These are phyloP conservation scores for Leccinum disarticulatum DNA, from an alignment of 768 basidiomycete species.

Conservation along the genomic window DNA sequence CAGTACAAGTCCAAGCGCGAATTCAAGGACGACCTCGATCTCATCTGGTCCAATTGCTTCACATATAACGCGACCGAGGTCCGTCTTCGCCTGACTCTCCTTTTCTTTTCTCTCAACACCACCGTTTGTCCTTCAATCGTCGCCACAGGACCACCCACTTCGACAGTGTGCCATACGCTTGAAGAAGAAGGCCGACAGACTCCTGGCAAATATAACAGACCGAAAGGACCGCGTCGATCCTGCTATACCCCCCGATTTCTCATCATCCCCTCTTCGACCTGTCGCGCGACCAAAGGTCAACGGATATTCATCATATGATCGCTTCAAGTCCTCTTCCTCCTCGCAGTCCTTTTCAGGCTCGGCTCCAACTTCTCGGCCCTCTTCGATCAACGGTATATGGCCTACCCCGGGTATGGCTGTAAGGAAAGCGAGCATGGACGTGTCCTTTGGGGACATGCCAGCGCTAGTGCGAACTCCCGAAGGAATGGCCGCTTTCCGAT, in stretches of 20 bases:
- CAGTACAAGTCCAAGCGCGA: conserved; percentile 92
- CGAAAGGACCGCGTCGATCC: conserved; percentile 79
- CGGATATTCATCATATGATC: conserved; percentile 33
- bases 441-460: conserved; percentile 62
- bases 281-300: conserved; percentile 47
- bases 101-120: not conserved
- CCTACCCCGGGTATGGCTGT: conserved; percentile 5
- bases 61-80: conserved; percentile 92
- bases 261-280: conserved; percentile 24
- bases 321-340: conserved; percentile 25
- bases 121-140: conserved; percentile 1
- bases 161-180: conserved; percentile 79
- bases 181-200: conserved; percentile 78
- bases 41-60: conserved; percentile 96
- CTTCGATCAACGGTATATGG: conserved; percentile 22
- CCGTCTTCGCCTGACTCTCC: conserved; percentile 30
- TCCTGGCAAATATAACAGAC: conserved; percentile 91
- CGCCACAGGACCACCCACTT: conserved; percentile 78
- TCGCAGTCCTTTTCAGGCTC: conserved; percentile 8
- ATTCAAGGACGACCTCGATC: conserved; percentile 90
- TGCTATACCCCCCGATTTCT: conserved; percentile 52
- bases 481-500: conserved; percentile 68
- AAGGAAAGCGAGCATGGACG: conserved; percentile 35
- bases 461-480: conserved; percentile 69
- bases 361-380: conserved; percentile 7